phyloP scores from a whole-genome alignment of 2,329 filamentous ascomycete species.

The Xylaria sp. region DNA sequence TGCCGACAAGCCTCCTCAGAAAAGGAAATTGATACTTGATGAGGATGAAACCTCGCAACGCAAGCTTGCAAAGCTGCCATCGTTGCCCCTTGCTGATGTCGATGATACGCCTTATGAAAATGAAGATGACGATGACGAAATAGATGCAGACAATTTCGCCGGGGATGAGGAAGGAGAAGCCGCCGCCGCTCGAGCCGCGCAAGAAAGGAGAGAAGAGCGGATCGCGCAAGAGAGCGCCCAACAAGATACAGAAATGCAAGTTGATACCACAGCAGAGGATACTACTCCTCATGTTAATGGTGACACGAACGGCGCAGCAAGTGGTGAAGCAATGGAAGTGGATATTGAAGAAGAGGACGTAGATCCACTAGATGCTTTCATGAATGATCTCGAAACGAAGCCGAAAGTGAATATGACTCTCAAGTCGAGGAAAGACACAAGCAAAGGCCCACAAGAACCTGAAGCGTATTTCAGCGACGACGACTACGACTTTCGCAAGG shows the following conservation, averaged over 20 bases:
- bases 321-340: conserved; percentile 65
- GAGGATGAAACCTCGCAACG: conserved; percentile 88
- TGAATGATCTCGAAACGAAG: conserved; percentile 74
- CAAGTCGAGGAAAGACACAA: conserved; percentile 54
- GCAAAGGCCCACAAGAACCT: conserved; percentile 72
- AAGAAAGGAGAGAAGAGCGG: conserved; percentile 82
- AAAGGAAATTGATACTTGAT: conserved; percentile 83
- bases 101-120: conserved; percentile 70
- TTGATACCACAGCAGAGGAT: conserved; percentile 49
- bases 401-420: conserved; percentile 40
- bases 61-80: conserved; percentile 91
- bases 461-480: conserved; percentile 92
- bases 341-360: conserved; percentile 76
- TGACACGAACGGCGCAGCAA: conserved; percentile 38
- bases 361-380: conserved; percentile 97
- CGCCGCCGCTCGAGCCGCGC: conserved; percentile 84
- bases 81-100: conserved; percentile 73
- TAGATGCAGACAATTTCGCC: conserved; percentile 80
- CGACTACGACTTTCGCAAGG: conserved; percentile 69
- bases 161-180: conserved; percentile 89
- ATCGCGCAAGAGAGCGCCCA: conserved; percentile 64
- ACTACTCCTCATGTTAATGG: conserved; percentile 43
- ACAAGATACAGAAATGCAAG: conserved; percentile 57
- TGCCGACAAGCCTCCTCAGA: conserved; percentile 72
- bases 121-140: conserved; percentile 72